Conservation (phyloP, 129 eudicot species). For the Deinandra increscens region DNA sequence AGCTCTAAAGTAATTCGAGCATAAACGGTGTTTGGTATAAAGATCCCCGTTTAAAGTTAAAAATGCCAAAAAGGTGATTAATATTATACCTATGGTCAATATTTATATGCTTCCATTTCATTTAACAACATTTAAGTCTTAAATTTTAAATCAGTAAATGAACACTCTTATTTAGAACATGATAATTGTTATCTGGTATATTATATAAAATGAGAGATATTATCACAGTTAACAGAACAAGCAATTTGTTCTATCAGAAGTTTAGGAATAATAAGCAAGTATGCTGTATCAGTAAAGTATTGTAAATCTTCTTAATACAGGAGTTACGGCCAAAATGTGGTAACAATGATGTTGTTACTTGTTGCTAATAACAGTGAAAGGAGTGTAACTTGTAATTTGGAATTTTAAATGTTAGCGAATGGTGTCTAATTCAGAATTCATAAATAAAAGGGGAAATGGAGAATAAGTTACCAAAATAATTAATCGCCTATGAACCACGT, state of each 20-base stretch:
- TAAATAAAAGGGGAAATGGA: background rate
- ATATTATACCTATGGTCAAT: background rate
- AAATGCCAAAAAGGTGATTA: background rate
- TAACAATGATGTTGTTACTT: background rate
- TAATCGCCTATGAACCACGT: background rate
- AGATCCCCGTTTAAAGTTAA: background rate
- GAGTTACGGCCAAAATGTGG: background rate
- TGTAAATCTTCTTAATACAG: background rate
- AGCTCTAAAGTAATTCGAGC: background rate
- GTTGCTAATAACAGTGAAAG: background rate
- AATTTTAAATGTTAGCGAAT: background rate
- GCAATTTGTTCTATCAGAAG: background rate
- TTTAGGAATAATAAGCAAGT: background rate
- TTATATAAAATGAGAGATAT: background rate
- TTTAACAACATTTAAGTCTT: background rate
- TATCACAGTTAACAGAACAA: background rate
- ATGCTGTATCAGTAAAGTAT: background rate
- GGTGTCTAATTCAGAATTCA: background rate
- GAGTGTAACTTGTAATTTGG: background rate
- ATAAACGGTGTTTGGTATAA: background rate
- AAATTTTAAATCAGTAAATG: background rate
- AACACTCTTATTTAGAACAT: background rate
- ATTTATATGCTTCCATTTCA: background rate
- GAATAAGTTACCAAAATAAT: background rate
- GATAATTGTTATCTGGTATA: background rate